phyloP scores from a whole-genome alignment of 2,329 filamentous ascomycete species.

The Arthroderma sp. region DNA sequence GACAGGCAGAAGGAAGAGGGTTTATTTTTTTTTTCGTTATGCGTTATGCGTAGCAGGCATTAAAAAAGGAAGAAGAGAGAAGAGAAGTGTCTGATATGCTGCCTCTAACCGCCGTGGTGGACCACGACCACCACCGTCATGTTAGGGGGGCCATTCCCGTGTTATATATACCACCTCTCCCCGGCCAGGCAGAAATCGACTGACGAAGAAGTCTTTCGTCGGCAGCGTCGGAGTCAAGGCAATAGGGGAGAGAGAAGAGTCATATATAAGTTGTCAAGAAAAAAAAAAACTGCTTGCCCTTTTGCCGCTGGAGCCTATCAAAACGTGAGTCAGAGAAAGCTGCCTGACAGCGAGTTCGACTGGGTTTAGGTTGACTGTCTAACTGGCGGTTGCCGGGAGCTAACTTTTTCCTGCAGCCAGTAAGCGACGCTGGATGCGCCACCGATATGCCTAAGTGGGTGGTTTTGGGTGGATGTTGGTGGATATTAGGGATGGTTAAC shows the following conservation, averaged over 20 bases:
- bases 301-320: neutral
- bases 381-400: too few relatives aligned
- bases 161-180: neutral
- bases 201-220: neutral
- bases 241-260: neutral
- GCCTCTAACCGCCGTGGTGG: neutral
- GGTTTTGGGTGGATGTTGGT: too few relatives aligned
- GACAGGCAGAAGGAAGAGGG: neutral
- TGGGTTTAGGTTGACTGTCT: too few relatives aligned
- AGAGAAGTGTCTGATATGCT: neutral
- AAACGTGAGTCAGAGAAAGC: neutral
- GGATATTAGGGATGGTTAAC: too few relatives aligned
- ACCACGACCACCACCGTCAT: neutral
- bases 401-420: too few relatives aligned
- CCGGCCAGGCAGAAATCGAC: conserved; percentile 2
- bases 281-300: neutral
- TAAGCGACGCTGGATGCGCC: too few relatives aligned
- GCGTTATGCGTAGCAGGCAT: neutral
- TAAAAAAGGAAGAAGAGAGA: neutral
- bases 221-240: neutral
- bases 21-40: neutral
- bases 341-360: too few relatives aligned
- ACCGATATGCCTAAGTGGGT: too few relatives aligned
- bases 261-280: neutral
- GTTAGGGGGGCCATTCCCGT: too few relatives aligned